phyloP scores from a whole-genome alignment of 1,139 yeast genomes.

The Geotrichum siamense region DNA sequence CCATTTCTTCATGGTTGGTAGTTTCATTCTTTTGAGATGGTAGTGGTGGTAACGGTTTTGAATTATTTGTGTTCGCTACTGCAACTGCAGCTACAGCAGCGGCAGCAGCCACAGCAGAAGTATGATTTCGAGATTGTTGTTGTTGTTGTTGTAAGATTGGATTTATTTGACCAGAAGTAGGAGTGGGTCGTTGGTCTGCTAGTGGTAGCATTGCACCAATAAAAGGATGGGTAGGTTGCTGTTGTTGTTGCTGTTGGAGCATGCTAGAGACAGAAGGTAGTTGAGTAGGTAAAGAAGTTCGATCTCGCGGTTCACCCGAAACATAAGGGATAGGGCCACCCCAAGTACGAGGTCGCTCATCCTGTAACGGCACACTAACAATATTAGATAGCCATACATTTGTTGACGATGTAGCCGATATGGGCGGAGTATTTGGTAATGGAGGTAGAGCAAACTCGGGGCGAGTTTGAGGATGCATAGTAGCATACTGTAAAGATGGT shows the following conservation, averaged over 20 bases:
- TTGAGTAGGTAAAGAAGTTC: conserved; percentile 19
- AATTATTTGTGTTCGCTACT: conserved; percentile 10
- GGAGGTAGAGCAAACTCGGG: conserved; percentile 15
- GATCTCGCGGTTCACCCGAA: conserved; percentile 24
- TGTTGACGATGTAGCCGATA: conserved; percentile 27
- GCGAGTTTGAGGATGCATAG: too few species aligned
- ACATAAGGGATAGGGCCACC: conserved; percentile 27
- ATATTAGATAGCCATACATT: conserved; percentile 30
- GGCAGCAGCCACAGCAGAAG: background rate
- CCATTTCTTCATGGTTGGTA: conserved; percentile 11
- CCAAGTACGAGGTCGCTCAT: conserved; percentile 29
- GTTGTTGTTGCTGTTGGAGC: conserved; percentile 4
- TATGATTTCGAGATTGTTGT: background rate
- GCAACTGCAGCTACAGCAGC: too few species aligned
- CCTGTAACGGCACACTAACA: background rate
- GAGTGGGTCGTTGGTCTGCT: conserved; percentile 5
- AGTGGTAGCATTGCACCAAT: background rate
- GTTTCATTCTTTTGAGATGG: conserved; percentile 20
- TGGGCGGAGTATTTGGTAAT: conserved; percentile 8
- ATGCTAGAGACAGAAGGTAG: conserved; percentile 14
- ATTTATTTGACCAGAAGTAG: background rate
- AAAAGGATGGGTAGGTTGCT: background rate
- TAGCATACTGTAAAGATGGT: too few species aligned
- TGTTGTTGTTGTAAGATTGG: conserved; percentile 1
- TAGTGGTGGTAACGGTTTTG: conserved; percentile 33